A percentile compares a stretch with the other conserved stretches of the same genome.
Conservation (phyloP, 371 early-diverging fungal species). For the Apophysomyces sp. region DNA sequence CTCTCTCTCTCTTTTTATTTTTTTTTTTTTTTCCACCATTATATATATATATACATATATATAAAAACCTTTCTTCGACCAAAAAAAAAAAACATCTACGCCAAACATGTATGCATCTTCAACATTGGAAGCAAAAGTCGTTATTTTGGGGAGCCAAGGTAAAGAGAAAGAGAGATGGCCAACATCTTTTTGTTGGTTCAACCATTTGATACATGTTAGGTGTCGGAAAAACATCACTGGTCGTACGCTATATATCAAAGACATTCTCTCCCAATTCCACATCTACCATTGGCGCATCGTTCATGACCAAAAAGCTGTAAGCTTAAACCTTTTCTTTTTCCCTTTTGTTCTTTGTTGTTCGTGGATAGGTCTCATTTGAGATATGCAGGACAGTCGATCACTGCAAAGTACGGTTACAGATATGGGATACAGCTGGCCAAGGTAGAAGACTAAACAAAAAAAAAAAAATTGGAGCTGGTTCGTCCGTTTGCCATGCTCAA, state of each 20-base stretch:
- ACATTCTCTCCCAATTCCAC: constrained; percentile 78
- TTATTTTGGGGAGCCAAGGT: constrained; percentile 74
- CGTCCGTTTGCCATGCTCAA: neutral
- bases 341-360: neutral
- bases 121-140: constrained; percentile 74
- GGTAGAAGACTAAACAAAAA: constrained; percentile 22
- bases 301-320: constrained; percentile 76
- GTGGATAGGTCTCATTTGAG: neutral
- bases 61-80: too few relatives aligned
- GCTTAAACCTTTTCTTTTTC: constrained; percentile 8
- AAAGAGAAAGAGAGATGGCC: constrained; percentile 10
- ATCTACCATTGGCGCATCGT: constrained; percentile 84
- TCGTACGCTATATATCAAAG: constrained; percentile 76
- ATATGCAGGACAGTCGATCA: constrained; percentile 58
- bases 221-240: constrained; percentile 82
- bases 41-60: too few relatives aligned
- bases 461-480: neutral
- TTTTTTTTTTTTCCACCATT: neutral
- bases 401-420: constrained; percentile 67
- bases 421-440: constrained; percentile 77
- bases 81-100: too few relatives aligned
- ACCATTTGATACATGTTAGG: constrained; percentile 37
- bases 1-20: neutral
- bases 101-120: constrained; percentile 33
- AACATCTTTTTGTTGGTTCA: neutral